These are phyloP conservation scores for Penicillium psychrosexuale DNA, from an alignment of 2,329 filamentous ascomycete genomes.

Conservation along the genomic window DNA sequence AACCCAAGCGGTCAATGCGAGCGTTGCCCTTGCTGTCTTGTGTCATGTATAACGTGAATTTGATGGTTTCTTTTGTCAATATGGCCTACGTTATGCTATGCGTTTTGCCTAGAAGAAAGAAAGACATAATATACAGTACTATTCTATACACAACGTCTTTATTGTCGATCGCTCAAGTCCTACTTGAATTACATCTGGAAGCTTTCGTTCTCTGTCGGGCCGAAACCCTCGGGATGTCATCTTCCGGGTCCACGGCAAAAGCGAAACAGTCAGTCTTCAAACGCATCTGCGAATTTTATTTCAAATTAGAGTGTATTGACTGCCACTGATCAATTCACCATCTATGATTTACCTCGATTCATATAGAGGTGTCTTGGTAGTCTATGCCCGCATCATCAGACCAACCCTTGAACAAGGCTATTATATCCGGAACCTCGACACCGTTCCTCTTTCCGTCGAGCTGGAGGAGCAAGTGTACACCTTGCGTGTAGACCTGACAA, in stretches of 20 bases:
- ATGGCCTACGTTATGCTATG: neutral
- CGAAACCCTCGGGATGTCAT: conserved; percentile 2
- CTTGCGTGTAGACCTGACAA: conserved; percentile 55
- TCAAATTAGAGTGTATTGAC: neutral
- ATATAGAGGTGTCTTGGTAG: no score
- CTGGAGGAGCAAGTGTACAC: conserved; percentile 48
- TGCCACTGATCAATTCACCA: no score
- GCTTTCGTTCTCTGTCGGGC: neutral
- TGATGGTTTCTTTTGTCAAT: neutral
- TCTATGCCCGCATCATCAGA: no score
- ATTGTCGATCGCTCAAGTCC: neutral
- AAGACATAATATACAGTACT: neutral
- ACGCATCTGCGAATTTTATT: neutral
- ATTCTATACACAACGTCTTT: neutral
- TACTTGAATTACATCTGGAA: neutral
- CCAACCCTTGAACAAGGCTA: conserved; percentile 49
- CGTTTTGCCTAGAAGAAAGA: no score
- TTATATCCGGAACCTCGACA: conserved; percentile 56
- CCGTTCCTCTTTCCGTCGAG: conserved; percentile 43
- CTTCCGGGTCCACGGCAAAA: neutral
- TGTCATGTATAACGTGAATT: neutral
- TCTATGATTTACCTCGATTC: no score
- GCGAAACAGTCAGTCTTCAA: neutral
- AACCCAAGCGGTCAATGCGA: neutral
- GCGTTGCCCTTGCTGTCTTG: neutral